Evolutionary conservation across 1,139 yeast species (phyloP), one percentile per base, ranked within the genome.

Genomic region (Sugiyamaella sp.): DNA sequence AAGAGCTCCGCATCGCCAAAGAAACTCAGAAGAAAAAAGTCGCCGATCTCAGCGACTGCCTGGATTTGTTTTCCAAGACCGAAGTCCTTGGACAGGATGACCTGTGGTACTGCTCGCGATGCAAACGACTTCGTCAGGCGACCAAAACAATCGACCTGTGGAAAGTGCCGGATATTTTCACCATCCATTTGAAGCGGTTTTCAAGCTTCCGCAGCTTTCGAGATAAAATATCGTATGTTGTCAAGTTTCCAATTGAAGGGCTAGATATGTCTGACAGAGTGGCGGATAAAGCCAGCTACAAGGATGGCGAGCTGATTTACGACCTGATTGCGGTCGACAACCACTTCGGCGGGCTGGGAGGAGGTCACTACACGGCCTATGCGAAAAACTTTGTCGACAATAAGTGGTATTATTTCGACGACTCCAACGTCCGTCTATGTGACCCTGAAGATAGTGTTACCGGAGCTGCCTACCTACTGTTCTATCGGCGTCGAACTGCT

Each of bases 341-440:
- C 68, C 99, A 93, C 68, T 91, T 79, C 67, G 99, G 99, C 53
- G 97, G 98, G 0, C 76, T 93, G 29, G 98, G 98, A 1, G 99
- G 99, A 5, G 99, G 99, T 2, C 99, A 93, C 72, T 93, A 93
- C 68, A 93, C 99, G 1, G 89, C 98, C 0, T 85, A 83, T 63
- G 97, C 81, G 1, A 86, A 85, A 68, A 91, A 91, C 66, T 85
- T 84, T 69, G 76, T 82, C 48, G 96, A 89, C 64, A 73, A 74
- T 27, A 77, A 83, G 60, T 93, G 99, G 98, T 90, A 90, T 68
- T 87, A 89, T 66, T 93, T 79, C 70, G 93, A 93, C 67, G 99
- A 93, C 69, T 84, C 96, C 6, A 72, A 85, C 35, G 98, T 91
- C 1, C 74, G 81, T 0, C 56, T 46, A 4, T 46, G 46, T 4